Evolutionary conservation across 2,329 filamentous ascomycete genomes (phyloP).

Genomic region (Trichoderma sp.): DNA sequence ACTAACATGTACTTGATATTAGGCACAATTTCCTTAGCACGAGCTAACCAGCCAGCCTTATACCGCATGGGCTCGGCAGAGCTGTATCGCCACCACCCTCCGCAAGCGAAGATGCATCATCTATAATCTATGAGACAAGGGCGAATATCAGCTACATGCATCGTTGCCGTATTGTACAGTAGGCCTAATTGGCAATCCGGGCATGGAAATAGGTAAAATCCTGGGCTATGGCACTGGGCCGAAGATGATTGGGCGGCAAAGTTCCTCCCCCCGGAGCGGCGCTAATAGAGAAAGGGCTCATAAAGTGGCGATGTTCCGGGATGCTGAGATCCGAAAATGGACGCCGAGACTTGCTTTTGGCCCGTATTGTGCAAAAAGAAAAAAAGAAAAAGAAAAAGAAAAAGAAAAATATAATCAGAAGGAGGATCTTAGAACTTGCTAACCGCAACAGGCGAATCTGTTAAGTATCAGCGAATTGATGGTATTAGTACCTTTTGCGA

Average conservation of each 20-base stretch:
- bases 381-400: too few species aligned
- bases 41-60: too few species aligned
- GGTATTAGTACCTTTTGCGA: neutral
- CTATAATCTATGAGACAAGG: neutral
- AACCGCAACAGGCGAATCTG: too few species aligned
- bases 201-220: neutral
- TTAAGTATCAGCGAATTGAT: neutral
- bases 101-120: neutral
- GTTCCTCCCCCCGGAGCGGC: conserved; percentile 2
- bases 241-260: conserved; percentile 21
- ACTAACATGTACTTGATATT: too few species aligned
- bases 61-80: neutral
- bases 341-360: neutral
- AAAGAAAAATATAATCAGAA: neutral
- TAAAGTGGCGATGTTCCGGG: neutral
- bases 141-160: neutral
- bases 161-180: too few species aligned
- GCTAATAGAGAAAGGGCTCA: conserved; percentile 4
- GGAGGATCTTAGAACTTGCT: too few species aligned
- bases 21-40: too few species aligned
- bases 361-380: neutral
- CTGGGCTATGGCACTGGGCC: neutral
- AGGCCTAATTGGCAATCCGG: neutral
- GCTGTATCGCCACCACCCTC: neutral
- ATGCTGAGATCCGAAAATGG: neutral